A percentile compares a stretch with the other conserved stretches of the same genome.
Conservation (phyloP, 1,284 basidiomycete genomes). For the Moesziomyces parantarcticus region DNA sequence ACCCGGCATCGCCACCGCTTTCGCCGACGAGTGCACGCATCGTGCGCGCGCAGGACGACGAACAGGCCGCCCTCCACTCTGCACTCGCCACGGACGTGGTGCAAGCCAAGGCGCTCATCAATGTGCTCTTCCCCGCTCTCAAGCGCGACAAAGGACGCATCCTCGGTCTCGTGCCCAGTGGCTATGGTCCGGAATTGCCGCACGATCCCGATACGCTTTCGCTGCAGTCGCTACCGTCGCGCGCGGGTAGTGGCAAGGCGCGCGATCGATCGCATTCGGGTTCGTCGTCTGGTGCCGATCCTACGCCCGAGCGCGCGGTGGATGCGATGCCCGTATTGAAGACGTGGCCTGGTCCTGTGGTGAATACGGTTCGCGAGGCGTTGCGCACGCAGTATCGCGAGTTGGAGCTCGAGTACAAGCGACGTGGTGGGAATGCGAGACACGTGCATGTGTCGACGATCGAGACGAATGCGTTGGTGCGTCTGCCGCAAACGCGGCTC, state of each 20-base stretch:
- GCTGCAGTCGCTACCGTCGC: conserved; percentile 19
- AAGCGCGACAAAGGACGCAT: conserved; percentile 47
- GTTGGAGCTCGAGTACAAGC: conserved; percentile 24
- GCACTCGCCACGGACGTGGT: conserved; percentile 48
- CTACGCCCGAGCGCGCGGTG: not conserved
- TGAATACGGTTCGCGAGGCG: conserved; percentile 32
- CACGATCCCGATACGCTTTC: conserved; percentile 42
- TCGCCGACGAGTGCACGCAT: conserved; percentile 32
- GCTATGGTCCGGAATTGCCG: conserved; percentile 31
- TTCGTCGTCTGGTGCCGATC: conserved; percentile 1
- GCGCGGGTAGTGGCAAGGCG: conserved; percentile 18
- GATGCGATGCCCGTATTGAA: conserved; percentile 11
- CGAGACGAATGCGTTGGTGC: conserved; percentile 30
- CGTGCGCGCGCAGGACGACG: conserved; percentile 29
- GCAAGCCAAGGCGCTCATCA: conserved; percentile 41
- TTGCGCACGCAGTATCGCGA: conserved; percentile 31
- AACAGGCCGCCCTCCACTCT: conserved; percentile 38
- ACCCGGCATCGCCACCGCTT: conserved; percentile 35
- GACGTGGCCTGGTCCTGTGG: conserved; percentile 28
- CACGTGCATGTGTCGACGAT: conserved; percentile 30
- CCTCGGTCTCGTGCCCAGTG: conserved; percentile 41
- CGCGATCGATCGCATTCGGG: conserved; percentile 24
- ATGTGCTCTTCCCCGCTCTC: conserved; percentile 47
- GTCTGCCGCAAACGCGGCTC: conserved; percentile 23
- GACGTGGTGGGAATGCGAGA: conserved; percentile 10